These are phyloP conservation scores for Smallanthus sonchifolius DNA, from an alignment of 129 eudicot genomes.

Conservation along the genomic window DNA sequence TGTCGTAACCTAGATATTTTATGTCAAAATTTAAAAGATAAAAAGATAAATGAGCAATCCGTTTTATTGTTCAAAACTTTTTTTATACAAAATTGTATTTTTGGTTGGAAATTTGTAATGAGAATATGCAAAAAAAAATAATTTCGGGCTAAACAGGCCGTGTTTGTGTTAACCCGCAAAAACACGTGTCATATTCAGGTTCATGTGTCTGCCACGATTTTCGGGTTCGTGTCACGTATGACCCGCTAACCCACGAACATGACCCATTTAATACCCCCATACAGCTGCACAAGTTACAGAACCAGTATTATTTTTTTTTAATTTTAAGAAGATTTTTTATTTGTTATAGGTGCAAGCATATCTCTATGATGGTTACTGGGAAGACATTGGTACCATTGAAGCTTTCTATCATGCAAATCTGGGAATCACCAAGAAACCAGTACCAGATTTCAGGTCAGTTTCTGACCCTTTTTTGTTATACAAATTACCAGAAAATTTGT, in stretches of 20 bases:
- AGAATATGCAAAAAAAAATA: too few species aligned
- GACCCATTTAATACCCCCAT: too few species aligned
- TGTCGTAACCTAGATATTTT: not conserved
- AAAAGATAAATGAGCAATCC: too few species aligned
- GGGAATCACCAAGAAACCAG: conserved; percentile 72
- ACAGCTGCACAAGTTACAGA: too few species aligned
- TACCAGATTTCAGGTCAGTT: conserved; percentile 63
- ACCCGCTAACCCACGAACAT: too few species aligned
- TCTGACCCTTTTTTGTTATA: not conserved
- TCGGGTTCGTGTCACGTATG: too few species aligned
- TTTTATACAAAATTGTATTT: too few species aligned
- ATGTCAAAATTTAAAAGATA: not conserved
- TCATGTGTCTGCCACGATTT: not conserved
- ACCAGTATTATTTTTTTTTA: too few species aligned
- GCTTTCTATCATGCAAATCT: conserved; percentile 75
- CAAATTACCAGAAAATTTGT: not conserved
- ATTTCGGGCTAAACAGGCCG: not conserved
- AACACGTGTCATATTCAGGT: not conserved
- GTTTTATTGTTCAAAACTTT: not conserved
- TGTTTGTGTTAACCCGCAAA: not conserved
- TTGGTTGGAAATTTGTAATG: not conserved
- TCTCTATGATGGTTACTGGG: conserved; percentile 80
- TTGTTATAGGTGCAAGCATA: conserved; percentile 48
- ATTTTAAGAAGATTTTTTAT: not conserved
- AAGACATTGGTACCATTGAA: conserved; percentile 79